phyloP scores from a whole-genome alignment of 2,329 filamentous ascomycete genomes.

The Clonostachys byssicola region DNA sequence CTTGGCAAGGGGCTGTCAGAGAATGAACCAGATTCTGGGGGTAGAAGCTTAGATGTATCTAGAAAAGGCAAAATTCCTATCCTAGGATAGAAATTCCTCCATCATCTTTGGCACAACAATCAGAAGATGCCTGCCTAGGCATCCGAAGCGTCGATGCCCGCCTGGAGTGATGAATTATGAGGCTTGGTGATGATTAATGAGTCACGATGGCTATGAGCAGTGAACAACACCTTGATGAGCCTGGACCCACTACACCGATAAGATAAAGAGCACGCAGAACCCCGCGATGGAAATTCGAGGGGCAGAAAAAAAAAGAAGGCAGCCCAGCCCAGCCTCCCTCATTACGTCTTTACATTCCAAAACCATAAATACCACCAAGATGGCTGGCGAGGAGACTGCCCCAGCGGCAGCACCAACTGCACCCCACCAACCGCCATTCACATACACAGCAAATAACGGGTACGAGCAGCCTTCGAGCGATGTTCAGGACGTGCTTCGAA shows the following conservation, averaged over 20 bases:
- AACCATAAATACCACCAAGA: conserved; percentile 5
- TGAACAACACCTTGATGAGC: no score
- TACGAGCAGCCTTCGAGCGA: conserved; percentile 30
- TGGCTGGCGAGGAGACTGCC: conserved; percentile 9
- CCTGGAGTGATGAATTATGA: no score
- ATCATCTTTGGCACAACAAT: no score
- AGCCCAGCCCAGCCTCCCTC: not conserved
- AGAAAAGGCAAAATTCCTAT: no score
- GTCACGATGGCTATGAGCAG: no score
- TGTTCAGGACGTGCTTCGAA: conserved; percentile 21
- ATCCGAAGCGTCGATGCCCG: no score
- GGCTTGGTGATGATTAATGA: no score
- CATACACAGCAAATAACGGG: conserved; percentile 36
- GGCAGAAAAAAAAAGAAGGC: not conserved
- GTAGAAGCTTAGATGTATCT: no score
- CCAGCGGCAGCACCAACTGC: conserved; percentile 25
- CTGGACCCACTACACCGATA: not conserved
- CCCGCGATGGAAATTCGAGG: not conserved
- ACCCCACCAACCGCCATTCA: conserved; percentile 39
- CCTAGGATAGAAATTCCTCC: no score
- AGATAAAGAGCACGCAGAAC: not conserved
- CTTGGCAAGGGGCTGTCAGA: no score
- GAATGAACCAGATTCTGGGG: no score
- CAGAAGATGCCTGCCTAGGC: no score
- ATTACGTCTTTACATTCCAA: not conserved